Evolutionary conservation across 1,284 basidiomycete species (phyloP).

Genomic region (Tylopilus orsonianus): DNA sequence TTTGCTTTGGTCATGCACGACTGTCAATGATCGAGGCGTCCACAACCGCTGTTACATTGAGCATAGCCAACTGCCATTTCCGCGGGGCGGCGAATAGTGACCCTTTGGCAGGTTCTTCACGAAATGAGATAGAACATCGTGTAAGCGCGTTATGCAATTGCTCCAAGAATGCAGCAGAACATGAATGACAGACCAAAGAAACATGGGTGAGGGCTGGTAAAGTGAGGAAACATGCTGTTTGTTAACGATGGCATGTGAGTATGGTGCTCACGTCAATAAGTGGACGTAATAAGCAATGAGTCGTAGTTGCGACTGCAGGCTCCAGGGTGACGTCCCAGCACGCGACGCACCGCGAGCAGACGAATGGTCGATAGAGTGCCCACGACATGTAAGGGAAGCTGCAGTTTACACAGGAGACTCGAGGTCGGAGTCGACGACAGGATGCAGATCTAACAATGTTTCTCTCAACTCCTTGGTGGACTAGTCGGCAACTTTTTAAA

Average conservation of each 20-base stretch:
- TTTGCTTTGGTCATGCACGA: slow-evolving; percentile 4
- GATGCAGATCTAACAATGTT: not conserved
- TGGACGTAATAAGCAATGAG: slow-evolving; percentile 16
- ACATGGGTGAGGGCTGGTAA: slow-evolving; percentile 9
- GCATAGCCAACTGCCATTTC: slow-evolving; percentile 25
- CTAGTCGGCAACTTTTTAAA: not conserved
- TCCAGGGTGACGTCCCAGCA: slow-evolving; percentile 2
- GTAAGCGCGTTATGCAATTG: slow-evolving; percentile 9
- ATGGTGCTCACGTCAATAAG: slow-evolving; percentile 5
- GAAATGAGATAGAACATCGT: slow-evolving; percentile 3
- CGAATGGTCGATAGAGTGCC: not conserved
- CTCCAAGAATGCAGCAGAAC: slow-evolving; percentile 1
- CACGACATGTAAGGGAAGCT: not conserved
- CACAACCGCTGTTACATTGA: slow-evolving; percentile 4
- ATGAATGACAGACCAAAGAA: slow-evolving; percentile 6
- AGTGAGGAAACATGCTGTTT: slow-evolving; percentile 10
- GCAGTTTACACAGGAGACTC: not conserved
- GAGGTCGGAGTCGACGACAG: not conserved
- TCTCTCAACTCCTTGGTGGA: not conserved
- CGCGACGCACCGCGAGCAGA: slow-evolving; percentile 1
- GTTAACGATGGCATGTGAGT: slow-evolving; percentile 10
- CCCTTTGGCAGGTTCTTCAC: not conserved
- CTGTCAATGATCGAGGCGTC: not conserved
- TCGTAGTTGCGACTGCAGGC: not conserved
- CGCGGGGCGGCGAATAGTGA: slow-evolving; percentile 8